Evolutionary conservation across 164 flowering plant genomes (phyloP), one percentile per base, ranked within the genome.

Genomic region (Umbellularia californica): DNA sequence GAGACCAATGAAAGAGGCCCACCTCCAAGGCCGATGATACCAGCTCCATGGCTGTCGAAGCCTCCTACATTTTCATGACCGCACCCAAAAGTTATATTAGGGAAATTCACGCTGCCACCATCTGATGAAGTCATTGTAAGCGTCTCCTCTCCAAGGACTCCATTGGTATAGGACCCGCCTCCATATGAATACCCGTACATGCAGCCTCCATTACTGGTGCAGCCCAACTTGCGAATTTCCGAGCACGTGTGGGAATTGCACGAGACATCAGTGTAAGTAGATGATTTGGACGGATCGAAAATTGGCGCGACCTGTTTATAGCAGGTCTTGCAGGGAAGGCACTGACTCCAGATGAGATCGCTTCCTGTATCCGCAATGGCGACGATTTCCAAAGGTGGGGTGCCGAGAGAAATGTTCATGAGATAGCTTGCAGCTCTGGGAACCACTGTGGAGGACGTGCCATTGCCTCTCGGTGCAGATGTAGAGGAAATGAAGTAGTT

Each of bases 361-460:
- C 98, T 95, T 1, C 98, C 98, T 0, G 97, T 91, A 78, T 93
- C 98, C 79, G 91, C 67, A 7, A 92, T 87, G 0, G 94, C 95
- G 0, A 81, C 65, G 77, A 76, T 84, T 2, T 80, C 41, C 69
- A 60, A 75, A 3, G 95, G 82, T 5, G 98, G 98, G 0, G 91
- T 88, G 2, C 98, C 97, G 17, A 91, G 85, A 0, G 87, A 71
- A 2, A 92, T n/a, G 20, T 81, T 69, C 91, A 94, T 86, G 3
- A 91, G 77, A 50, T 80, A 92, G 76, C 89, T 93, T 2, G 95
- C 97, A 27, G 72, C 80, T 0, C 87, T 90, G 0, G 86, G 75
- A 20, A 50, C 65, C 3, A 88, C 77, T 1, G 23, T 35, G 25
- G 68, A 72, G 41, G 70, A 33, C 12, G 23, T 5, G 22, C 4